Evolutionary conservation across 306 rosid species (phyloP), one percentile per base, ranked within the genome.

Genomic region (Comarum palustre): DNA sequence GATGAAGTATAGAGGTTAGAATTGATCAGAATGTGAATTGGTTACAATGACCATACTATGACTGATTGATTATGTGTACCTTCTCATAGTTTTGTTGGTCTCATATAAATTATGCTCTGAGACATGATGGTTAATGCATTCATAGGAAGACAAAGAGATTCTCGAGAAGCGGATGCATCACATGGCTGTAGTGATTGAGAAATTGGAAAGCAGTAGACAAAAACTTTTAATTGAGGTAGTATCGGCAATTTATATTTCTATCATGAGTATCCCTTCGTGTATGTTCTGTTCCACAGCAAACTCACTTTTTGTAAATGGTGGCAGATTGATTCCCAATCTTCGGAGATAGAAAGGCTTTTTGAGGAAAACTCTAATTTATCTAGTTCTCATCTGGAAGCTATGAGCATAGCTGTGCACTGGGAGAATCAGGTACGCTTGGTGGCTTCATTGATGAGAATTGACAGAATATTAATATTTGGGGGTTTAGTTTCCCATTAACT

Each of bases 271-370:
- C 9, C 24, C 32, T 32, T 73, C 51, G 52, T 77, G 11, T 63
- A 51, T 65, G 58, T 80, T 74, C 71, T 78, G 72, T 63, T 82
- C 63, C 57, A 58, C 76, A 59, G 58, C 29, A 45, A 62, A 50
- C 43, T 68, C 75, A 78, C 43, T 22, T 66, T 72, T 82, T 36
- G 41, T 62, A 58, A 70, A 73, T 73, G 54, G 65, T 80, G 85
- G 81, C 84, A 91, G 98, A 85, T 88, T 76, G 98, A 94, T 84
- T 91, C 96, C 3, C 96, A 94, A 79, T 94, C 98, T 71, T 75
- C 91, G 19, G 95, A 88, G 81, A 89, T 94, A 73, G 97, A 94
- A 83, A 87, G 80, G 80, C 97, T 88, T 61, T 94, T 94, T 83
- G 97, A 94, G 91, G 96, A 94, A 84, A 91, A 94, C 72, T 82